phyloP scores from a whole-genome alignment of 768 basidiomycete genomes.

The Amanita pallidorosea region DNA sequence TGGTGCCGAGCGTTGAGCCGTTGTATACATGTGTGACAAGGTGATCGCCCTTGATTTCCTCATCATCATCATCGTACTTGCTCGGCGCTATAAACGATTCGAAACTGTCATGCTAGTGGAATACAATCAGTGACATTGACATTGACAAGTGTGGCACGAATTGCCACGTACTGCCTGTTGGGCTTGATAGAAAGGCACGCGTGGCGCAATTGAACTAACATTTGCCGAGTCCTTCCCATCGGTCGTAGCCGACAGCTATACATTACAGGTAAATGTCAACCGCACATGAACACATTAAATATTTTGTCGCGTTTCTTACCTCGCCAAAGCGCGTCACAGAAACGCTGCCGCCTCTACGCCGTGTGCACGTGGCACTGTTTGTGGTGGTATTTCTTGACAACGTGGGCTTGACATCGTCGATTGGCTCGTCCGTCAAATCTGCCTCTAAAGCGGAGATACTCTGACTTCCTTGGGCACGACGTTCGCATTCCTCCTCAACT shows the following conservation, averaged over 20 bases:
- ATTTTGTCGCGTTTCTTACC: slow-evolving; percentile 20
- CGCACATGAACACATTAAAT: background rate
- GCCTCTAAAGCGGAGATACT: slow-evolving; percentile 5
- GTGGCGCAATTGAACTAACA: slow-evolving; percentile 23
- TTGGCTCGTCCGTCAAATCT: slow-evolving; percentile 4
- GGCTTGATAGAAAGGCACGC: slow-evolving; percentile 36
- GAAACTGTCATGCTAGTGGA: slow-evolving; percentile 28
- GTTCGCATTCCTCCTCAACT: slow-evolving; percentile 47
- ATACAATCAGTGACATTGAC: slow-evolving; percentile 5
- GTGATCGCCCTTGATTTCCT: slow-evolving; percentile 28
- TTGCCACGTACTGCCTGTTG: slow-evolving; percentile 27
- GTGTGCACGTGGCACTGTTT: background rate
- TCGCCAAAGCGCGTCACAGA: slow-evolving; percentile 54
- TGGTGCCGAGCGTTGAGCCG: slow-evolving; percentile 30
- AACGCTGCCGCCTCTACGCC: slow-evolving; percentile 35
- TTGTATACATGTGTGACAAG: slow-evolving; percentile 40
- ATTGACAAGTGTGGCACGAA: slow-evolving; percentile 5
- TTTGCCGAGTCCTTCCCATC: background rate
- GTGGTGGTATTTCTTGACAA: too few relatives aligned
- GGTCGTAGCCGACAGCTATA: background rate
- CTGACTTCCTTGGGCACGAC: slow-evolving; percentile 26
- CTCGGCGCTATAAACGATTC: slow-evolving; percentile 31
- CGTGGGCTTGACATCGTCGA: background rate
- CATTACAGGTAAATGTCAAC: slow-evolving; percentile 1
- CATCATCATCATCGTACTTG: slow-evolving; percentile 17